A percentile compares a stretch with the other conserved stretches of the same genome.
Conservation (phyloP, 208 protist genomes). For the Wallacemonas rigidus region DNA sequence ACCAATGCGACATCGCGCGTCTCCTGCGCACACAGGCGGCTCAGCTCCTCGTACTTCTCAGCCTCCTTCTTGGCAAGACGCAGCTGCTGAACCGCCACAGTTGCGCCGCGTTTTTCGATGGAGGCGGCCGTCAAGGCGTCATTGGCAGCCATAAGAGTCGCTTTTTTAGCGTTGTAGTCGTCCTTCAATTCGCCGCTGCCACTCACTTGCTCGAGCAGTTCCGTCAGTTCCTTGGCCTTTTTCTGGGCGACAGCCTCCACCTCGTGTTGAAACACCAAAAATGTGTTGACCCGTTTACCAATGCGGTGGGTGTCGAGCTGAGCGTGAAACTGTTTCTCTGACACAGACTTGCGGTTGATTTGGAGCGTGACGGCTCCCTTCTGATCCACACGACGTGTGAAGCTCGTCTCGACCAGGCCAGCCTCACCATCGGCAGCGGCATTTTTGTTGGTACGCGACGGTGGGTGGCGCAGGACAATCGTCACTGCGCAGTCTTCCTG, state of each 20-base stretch:
- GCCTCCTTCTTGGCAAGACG: constrained; percentile 96
- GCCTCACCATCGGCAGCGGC: constrained; percentile 15
- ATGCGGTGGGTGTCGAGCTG: constrained; percentile 79
- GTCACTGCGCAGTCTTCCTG: constrained; percentile 70
- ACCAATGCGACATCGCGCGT: constrained; percentile 77
- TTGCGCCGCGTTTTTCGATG: constrained; percentile 87
- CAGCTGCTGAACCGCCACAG: constrained; percentile 93
- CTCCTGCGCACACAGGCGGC: constrained; percentile 47
- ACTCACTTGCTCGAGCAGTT: constrained; percentile 96
- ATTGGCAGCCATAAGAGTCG: constrained; percentile 73
- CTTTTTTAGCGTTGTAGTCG: constrained; percentile 92
- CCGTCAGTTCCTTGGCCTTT: constrained; percentile 93
- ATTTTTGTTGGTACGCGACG: neutral
- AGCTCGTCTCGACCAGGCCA: constrained; percentile 55
- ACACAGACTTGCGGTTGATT: constrained; percentile 82
- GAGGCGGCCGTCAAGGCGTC: constrained; percentile 81
- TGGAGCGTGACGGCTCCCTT: constrained; percentile 61
- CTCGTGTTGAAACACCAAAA: constrained; percentile 97
- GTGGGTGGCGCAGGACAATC: constrained; percentile 65
- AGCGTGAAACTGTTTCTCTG: constrained; percentile 82
- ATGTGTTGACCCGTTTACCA: constrained; percentile 91
- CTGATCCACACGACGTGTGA: constrained; percentile 74
- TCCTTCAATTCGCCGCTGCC: constrained; percentile 89
- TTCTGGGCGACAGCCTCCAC: constrained; percentile 96
- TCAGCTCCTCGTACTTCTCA: constrained; percentile 81